These are phyloP conservation scores for Wickerhamiella vanderwaltii DNA, from an alignment of 805 yeast genomes.

Conservation along the genomic window DNA sequence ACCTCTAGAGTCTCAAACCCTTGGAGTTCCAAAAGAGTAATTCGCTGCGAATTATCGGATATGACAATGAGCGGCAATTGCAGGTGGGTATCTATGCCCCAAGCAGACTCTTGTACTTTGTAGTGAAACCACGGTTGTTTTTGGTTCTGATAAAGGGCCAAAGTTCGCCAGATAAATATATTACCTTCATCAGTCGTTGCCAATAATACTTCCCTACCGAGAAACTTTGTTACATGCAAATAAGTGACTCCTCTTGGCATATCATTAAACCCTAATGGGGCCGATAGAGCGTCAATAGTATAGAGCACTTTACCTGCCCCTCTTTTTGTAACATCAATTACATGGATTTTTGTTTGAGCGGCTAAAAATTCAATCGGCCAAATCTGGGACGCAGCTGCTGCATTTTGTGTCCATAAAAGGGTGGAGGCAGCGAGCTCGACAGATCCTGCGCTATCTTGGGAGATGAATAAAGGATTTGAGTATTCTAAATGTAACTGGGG, in stretches of 20 bases:
- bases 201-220: conserved; percentile 4
- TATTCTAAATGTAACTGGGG: neutral
- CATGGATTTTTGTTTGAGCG: neutral
- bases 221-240: neutral
- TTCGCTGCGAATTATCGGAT: conserved; percentile 5
- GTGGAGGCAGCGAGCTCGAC: conserved; percentile 1
- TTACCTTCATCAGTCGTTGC: neutral
- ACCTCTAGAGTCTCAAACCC: neutral
- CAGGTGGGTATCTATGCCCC: conserved; percentile 7
- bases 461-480: neutral
- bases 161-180: conserved; percentile 6
- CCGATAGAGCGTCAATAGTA: neutral
- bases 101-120: conserved; percentile 3
- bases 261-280: neutral
- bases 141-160: neutral
- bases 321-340: neutral
- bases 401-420: conserved; percentile 2
- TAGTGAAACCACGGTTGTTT: neutral
- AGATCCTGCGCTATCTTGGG: neutral
- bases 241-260: conserved; percentile 1
- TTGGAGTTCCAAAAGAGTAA: neutral
- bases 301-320: neutral
- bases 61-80: neutral
- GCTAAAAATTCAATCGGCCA: conserved; percentile 10
- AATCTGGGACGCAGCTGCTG: conserved; percentile 3